A percentile compares a stretch with the other conserved stretches of the same genome.
Evolutionary conservation across 169 alveolate genomes (phyloP).

Genomic region (Plasmodium yoelii): DNA sequence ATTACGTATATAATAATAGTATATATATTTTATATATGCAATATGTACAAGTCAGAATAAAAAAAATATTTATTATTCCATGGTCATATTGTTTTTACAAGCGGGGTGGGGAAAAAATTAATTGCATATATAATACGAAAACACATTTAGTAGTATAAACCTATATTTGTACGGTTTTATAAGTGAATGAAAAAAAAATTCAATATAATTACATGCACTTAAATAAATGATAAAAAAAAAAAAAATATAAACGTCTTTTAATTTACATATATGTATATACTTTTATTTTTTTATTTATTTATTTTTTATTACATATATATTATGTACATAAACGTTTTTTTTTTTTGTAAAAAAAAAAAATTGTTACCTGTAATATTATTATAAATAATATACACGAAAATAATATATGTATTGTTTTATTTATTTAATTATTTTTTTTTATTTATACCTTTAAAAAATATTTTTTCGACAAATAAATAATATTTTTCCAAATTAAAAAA

Average conservation of each 20-base stretch:
- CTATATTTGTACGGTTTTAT: neutral
- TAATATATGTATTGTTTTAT: too few species aligned
- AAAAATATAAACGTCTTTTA: neutral
- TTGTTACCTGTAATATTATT: too few species aligned
- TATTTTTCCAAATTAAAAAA: neutral
- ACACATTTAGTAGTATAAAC: constrained; percentile 1
- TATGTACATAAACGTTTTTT: too few species aligned
- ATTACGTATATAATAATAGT: too few species aligned
- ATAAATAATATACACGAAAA: too few species aligned
- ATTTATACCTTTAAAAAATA: neutral
- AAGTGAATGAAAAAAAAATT: neutral
- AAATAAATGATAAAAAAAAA: neutral
- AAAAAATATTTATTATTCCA: neutral
- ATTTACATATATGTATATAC: neutral
- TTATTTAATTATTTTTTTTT: too few species aligned
- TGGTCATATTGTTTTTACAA: neutral
- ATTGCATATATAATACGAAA: neutral
- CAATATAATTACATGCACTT: constrained; percentile 4
- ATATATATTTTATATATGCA: neutral
- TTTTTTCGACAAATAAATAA: constrained; percentile 2
- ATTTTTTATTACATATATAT: too few species aligned
- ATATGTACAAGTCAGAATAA: neutral
- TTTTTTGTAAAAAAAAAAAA: too few species aligned
- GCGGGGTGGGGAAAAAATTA: neutral
- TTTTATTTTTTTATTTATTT: too few species aligned